Evolutionary conservation across 768 basidiomycete species (phyloP).

Genomic region (Macrolepiota fuliginosa): DNA sequence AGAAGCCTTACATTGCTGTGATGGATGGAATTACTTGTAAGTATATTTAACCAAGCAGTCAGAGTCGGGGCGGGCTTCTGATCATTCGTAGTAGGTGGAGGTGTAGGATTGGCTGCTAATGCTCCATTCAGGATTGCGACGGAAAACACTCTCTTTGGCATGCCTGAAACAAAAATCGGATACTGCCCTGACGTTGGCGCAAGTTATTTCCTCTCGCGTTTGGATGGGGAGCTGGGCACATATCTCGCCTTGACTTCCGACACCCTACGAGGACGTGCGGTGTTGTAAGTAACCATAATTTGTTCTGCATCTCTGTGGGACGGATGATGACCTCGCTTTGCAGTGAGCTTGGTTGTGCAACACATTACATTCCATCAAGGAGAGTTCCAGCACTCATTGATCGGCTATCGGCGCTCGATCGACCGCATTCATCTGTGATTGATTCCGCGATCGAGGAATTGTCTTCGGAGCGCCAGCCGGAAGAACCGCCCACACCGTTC

Average conservation of each 20-base stretch:
- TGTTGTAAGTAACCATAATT: constrained; percentile 62
- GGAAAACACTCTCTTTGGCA: constrained; percentile 86
- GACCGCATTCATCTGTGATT: constrained; percentile 36
- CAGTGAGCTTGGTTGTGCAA: constrained; percentile 91
- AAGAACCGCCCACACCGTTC: constrained; percentile 51
- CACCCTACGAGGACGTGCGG: constrained; percentile 70
- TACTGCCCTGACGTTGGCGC: constrained; percentile 93
- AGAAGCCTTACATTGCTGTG: constrained; percentile 88
- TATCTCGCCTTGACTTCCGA: constrained; percentile 88
- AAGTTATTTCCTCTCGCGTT: constrained; percentile 81
- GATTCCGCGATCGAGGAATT: constrained; percentile 67
- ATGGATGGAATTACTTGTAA: constrained; percentile 90
- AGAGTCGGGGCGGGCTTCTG: constrained; percentile 8
- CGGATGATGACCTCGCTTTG: constrained; percentile 12
- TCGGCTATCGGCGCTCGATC: constrained; percentile 58
- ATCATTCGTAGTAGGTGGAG: constrained; percentile 79
- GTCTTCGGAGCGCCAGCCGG: constrained; percentile 63
- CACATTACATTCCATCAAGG: constrained; percentile 84
- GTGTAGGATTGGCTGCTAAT: constrained; percentile 81
- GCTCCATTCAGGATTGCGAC: constrained; percentile 93
- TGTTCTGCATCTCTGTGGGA: constrained; percentile 5
- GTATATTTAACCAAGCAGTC: constrained; percentile 28
- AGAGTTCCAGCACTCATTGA: constrained; percentile 70
- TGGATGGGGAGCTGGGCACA: constrained; percentile 93
- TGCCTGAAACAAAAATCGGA: constrained; percentile 96